Evolutionary conservation across 2,329 filamentous ascomycete genomes (phyloP).

Genomic region (Neonectria punicea): DNA sequence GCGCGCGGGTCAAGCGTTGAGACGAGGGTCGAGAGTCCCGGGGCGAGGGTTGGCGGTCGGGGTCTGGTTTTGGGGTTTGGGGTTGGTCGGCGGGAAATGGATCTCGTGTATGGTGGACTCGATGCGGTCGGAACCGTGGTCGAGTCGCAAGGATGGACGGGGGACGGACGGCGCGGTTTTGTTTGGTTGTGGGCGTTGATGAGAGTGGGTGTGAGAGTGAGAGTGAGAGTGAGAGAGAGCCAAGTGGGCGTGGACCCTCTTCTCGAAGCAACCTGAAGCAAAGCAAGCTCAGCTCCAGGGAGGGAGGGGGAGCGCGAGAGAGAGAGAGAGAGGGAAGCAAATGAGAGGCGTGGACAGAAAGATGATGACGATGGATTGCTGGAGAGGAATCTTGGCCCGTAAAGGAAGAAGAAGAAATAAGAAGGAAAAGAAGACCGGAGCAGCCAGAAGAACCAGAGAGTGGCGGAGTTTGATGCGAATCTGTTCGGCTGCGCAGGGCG

Average conservation of each 20-base stretch:
- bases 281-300: neutral
- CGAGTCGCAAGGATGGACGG: slow-evolving; percentile 28
- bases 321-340: neutral
- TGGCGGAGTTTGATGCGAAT: slow-evolving; percentile 7
- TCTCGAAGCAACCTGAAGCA: neutral
- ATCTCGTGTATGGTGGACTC: slow-evolving; percentile 38
- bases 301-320: no score
- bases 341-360: neutral
- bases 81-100: slow-evolving; percentile 34
- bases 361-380: neutral
- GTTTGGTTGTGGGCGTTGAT: slow-evolving; percentile 29
- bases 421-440: neutral
- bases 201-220: slow-evolving; percentile 18
- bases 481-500: slow-evolving; percentile 5
- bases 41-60: slow-evolving; percentile 30
- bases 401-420: slow-evolving; percentile 1
- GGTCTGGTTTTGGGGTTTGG: slow-evolving; percentile 20
- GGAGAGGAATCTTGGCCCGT: neutral
- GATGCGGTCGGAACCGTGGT: slow-evolving; percentile 33
- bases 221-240: slow-evolving; percentile 15
- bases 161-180: slow-evolving; percentile 30
- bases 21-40: slow-evolving; percentile 18
- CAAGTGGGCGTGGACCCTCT: neutral
- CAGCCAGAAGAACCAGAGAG: slow-evolving; percentile 3
- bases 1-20: slow-evolving; percentile 22